Evolutionary conservation across 495 filamentous ascomycete species (phyloP).

Genomic region (Lophiostoma macrostomum): DNA sequence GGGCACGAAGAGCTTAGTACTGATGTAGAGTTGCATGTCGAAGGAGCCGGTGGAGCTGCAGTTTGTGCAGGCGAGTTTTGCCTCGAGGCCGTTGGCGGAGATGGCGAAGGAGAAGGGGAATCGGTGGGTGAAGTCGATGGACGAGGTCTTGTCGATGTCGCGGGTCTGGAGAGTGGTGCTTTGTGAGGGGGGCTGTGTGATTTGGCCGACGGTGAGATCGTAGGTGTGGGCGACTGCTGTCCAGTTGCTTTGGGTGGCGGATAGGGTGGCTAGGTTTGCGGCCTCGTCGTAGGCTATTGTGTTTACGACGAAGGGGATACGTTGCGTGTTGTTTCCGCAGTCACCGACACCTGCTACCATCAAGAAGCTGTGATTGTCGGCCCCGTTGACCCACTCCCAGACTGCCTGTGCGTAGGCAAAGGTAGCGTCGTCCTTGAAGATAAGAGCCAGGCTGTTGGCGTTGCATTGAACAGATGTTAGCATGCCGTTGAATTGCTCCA

Average conservation of each 20-base stretch:
- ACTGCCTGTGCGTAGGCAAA: constrained; percentile 37
- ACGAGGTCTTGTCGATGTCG: constrained; percentile 35
- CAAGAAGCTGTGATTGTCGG: constrained; percentile 40
- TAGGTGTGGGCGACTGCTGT: constrained; percentile 37
- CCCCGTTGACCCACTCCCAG: constrained; percentile 47
- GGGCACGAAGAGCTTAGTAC: constrained; percentile 33
- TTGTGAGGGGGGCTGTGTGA: constrained; percentile 9
- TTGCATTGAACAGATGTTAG: constrained; percentile 39
- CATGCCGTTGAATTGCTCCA: constrained; percentile 41
- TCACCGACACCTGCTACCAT: constrained; percentile 43
- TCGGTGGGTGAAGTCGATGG: constrained; percentile 37
- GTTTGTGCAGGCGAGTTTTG: constrained; percentile 31
- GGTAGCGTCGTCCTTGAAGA: constrained; percentile 35
- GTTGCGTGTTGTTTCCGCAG: constrained; percentile 40
- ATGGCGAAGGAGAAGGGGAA: constrained; percentile 32
- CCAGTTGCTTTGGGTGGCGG: constrained; percentile 37
- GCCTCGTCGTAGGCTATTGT: constrained; percentile 39
- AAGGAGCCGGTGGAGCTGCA: constrained; percentile 41
- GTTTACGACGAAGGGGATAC: constrained; percentile 40
- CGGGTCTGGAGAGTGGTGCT: constrained; percentile 9
- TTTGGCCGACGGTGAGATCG: constrained; percentile 38
- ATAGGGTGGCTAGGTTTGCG: constrained; percentile 34
- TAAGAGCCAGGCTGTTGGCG: constrained; percentile 34
- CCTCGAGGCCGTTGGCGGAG: constrained; percentile 12
- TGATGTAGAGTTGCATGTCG: constrained; percentile 41